Evolutionary conservation across 2,329 filamentous ascomycete genomes (phyloP), one percentile per base, ranked within the genome.

Genomic region (Bipolaris victoriae): DNA sequence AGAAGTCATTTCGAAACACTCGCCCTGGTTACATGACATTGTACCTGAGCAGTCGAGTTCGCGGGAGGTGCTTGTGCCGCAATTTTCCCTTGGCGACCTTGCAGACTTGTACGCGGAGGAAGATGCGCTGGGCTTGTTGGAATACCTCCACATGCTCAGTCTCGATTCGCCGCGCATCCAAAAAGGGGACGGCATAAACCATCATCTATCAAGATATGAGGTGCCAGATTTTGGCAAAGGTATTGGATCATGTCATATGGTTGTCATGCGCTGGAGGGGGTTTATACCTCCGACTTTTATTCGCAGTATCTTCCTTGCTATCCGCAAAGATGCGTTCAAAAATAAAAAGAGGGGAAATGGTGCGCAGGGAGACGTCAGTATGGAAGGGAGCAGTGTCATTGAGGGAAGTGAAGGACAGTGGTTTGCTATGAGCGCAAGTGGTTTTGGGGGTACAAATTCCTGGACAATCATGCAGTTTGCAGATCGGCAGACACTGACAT

Each of bases 131-230:
- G 86, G 88, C 16, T 70, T 89, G 11, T 87, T 92, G 62, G 91
- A 95, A 76, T 95, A 89, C 88, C 70, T 94, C 0, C 87, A 87
- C 2, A 76, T 96, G n/a, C 72, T 88, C 5, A 82, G 84, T 10
- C 80, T 92, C 0, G 77, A 81, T 9, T 91, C 89, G 54, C 86
- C 88, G n/a, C 82, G 90, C 22, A 71, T 93, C 16, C 67, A 75
- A 10, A 72, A 76, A 3, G 72, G 70, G 9, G 89, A 93, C 72
- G 71, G 69, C 5, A 82, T 92, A 31, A 88, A 94, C 73, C 78
- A 85, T 0, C 90, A 88, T 68, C 77, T 95, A 3, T 89, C 86
- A 24, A 83, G 87, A 20, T 94, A 94, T 71, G 74, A 79, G 10
- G 79, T 85, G 1, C 88, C 89, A 1, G 77, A 78, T 2, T 71